Conservation (phyloP, 768 basidiomycete genomes). For the Mycena sanguinolenta region DNA sequence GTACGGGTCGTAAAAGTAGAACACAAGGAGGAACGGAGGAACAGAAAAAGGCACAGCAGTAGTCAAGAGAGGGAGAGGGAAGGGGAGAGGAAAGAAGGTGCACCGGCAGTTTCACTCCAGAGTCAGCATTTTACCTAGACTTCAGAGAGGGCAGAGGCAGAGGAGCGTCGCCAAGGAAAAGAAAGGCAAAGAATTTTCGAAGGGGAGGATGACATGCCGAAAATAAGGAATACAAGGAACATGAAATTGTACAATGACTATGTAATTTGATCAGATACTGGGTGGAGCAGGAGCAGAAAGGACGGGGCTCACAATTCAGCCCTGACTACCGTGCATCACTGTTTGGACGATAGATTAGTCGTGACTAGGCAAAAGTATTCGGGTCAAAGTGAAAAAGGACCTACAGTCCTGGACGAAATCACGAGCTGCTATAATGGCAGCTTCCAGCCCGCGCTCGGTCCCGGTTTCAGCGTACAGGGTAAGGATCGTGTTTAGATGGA, state of each 20-base stretch:
- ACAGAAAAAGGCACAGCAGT: constrained; percentile 4
- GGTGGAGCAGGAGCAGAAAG: constrained; percentile 22
- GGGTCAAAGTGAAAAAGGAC: constrained; percentile 22
- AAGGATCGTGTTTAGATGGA: neutral
- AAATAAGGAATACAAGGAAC: neutral
- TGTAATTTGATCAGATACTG: constrained; percentile 18
- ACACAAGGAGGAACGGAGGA: constrained; percentile 9
- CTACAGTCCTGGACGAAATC: constrained; percentile 1
- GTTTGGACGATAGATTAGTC: constrained; percentile 22
- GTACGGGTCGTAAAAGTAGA: constrained; percentile 9
- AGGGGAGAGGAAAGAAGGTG: constrained; percentile 1
- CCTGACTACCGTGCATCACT: constrained; percentile 1
- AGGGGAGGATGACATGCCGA: neutral
- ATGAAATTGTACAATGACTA: neutral
- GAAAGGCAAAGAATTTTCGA: no score
- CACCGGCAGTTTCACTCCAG: constrained; percentile 6
- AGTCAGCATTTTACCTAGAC: neutral
- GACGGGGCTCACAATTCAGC: constrained; percentile 20
- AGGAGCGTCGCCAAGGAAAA: no score
- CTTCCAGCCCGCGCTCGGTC: neutral
- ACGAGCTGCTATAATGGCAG: constrained; percentile 1
- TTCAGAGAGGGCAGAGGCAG: no score
- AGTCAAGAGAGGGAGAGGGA: constrained; percentile 8
- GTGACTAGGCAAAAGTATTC: constrained; percentile 19
- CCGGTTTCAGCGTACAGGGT: neutral